Conservation (phyloP, 2,329 filamentous ascomycete species). For the Sporothrix euskadiensis region DNA sequence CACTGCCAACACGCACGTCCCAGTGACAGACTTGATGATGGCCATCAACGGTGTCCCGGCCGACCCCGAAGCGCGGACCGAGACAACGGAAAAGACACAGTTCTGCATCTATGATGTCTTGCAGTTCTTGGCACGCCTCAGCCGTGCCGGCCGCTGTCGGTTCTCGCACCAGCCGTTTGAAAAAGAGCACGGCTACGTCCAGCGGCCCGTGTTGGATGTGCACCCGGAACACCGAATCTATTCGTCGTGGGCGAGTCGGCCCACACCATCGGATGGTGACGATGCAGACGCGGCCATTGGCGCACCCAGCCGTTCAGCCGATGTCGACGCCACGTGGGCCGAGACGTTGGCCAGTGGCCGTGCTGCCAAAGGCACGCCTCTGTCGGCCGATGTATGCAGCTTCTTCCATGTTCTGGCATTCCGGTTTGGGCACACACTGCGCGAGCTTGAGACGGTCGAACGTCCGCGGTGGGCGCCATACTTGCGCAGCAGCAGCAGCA, state of each 20-base stretch:
- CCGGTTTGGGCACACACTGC: slow-evolving; percentile 37
- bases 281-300: slow-evolving; percentile 30
- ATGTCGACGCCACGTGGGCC: slow-evolving; percentile 31
- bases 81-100: slow-evolving; percentile 16
- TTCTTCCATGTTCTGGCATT: slow-evolving; percentile 37
- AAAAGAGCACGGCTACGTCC: slow-evolving; percentile 34
- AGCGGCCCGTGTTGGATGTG: slow-evolving; percentile 35
- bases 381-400: slow-evolving; percentile 29
- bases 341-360: slow-evolving; percentile 26
- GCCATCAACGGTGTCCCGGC: slow-evolving; percentile 34
- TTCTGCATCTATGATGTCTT: slow-evolving; percentile 39
- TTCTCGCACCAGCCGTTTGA: slow-evolving; percentile 27
- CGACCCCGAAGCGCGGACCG: background rate
- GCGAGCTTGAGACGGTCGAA: slow-evolving; percentile 29
- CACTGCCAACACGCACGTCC: slow-evolving; percentile 31
- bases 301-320: slow-evolving; percentile 27
- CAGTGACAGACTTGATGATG: slow-evolving; percentile 37
- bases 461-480: slow-evolving; percentile 17
- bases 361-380: background rate
- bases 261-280: background rate
- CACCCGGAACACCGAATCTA: slow-evolving; percentile 39
- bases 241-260: slow-evolving; percentile 18
- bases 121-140: slow-evolving; percentile 39
- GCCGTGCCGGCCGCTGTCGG: slow-evolving; percentile 29
- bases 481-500: background rate